Base-by-base conservation (phyloP, 805 yeast species). In the Myxozyma mucilagina region DNA sequence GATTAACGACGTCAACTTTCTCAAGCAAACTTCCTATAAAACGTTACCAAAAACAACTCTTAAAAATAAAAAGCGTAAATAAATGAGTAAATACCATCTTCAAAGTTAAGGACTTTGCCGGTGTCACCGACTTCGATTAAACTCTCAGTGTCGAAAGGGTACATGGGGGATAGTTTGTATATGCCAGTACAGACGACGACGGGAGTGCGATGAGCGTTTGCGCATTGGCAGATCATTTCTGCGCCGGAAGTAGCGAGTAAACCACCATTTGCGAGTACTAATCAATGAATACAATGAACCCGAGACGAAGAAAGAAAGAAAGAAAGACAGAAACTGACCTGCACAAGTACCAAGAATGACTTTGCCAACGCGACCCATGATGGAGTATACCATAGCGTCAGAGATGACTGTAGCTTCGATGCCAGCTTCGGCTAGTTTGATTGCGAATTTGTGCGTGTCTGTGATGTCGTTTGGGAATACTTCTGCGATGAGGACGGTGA, bases 291-390 rank as follows among this genome's bases (percentile, higher is more conserved):
- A 10, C 6, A 14, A n/a, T 11, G n/a, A 10, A 32, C 31, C 29
- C 8, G 35, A 7, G 16, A 11, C 31, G 7, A 14, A 24, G 24
- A 9, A 36, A 13, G 38, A 18, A 34, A 20, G 35, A 24, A 7
- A 1, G 20, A 18, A 7, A 29, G 10, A 29, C 18, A 16, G n/a
- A n/a, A n/a, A 41, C 64, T 3, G 53, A 60, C 64, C 97, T 0
- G 97, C 85, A 63, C 89, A 83, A 4, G 98, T 87, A 42, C 98
- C 97, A 56, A 96, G 83, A 61, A 94, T 84, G 35, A 94, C 99
- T 73, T 96, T 96, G 47, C 97, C 97, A 4, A 94, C 98, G 66
- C 97, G 80, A 42, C 97, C 89, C 98, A 94, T 94, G 50, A 94
- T 90, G 0, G 99, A 97, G 74, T 87, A 90, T 0, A 87, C 91